Evolutionary conservation across 768 basidiomycete species (phyloP).

Genomic region (Boletus tomentosulus): DNA sequence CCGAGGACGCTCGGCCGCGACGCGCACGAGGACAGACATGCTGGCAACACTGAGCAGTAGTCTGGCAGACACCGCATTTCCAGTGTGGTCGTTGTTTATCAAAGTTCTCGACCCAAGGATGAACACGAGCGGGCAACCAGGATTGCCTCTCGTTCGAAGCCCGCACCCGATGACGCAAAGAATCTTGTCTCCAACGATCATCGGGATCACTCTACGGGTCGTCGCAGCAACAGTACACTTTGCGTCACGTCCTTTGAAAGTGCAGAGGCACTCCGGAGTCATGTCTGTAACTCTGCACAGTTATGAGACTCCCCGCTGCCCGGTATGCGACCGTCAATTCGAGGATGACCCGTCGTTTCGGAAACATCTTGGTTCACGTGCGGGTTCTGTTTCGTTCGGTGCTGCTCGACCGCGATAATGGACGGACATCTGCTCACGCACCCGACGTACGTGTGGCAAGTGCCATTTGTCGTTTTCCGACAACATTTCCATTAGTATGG

Average conservation of each 20-base stretch:
- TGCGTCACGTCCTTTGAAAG: not conserved
- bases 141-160: not conserved
- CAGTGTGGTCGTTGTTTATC: slow-evolving; percentile 5
- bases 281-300: slow-evolving; percentile 2
- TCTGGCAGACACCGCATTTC: not conserved
- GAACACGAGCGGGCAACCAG: slow-evolving; percentile 14
- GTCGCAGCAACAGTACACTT: not conserved
- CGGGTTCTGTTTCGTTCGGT: too few relatives aligned
- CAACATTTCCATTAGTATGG: too few relatives aligned
- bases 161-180: too few relatives aligned
- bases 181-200: not conserved
- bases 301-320: too few relatives aligned
- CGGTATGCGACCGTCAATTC: too few relatives aligned
- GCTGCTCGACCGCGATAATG: slow-evolving; percentile 21
- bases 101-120: not conserved
- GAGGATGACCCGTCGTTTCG: slow-evolving; percentile 15
- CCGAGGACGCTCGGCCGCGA: not conserved
- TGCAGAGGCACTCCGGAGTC: too few relatives aligned
- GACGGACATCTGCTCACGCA: slow-evolving; percentile 24
- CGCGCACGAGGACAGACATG: not conserved
- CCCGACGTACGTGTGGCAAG: too few relatives aligned
- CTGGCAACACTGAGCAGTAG: slow-evolving; percentile 7
- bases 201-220: not conserved
- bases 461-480: slow-evolving; percentile 16
- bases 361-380: slow-evolving; percentile 20